Base-by-base conservation (phyloP, 2,329 filamentous ascomycete species). In the Plenodomus lindquistii region DNA sequence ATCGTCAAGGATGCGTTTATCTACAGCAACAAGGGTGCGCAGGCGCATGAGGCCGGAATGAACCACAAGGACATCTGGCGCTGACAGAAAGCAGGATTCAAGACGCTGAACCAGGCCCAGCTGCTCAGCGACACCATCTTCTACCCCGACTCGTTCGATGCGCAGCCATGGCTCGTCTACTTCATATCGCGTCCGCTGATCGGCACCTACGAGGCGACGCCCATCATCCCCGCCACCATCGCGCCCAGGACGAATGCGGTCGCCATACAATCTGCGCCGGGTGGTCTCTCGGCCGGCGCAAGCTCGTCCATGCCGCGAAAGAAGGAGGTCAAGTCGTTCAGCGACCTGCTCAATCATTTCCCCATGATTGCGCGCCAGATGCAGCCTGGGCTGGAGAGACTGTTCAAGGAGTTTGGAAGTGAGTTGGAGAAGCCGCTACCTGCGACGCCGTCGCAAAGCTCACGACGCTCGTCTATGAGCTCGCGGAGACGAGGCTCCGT, bases 341-440 rank as follows among this genome's bases (percentile, higher is more conserved):
- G 88, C 52, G 94, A 97, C 57, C 80, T 99, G 13, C 80, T 99
- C 36, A 89, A 89, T 59, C 85, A 91, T 61, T 99, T 97, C 59
- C 94, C 94, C 1, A 89, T 96, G 83, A 97, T 99, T 62, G 91
- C 92, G 19, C 84, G 90, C 50, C 94, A 99, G 72, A 96, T 99
- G 91, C 91, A 97, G 62, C 84, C 87, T 2, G 94, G 94, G 0
- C 75, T 99, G 27, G 93, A 99, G 65, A 87, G 86, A 63, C 76
- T 97, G 20, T 96, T 97, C 66, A 85, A 87, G 52, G 92, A 97
- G 61, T 97, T 99, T 69, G 87, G 85, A 5, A 84, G 84, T 37
- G 88, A 93, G 45, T 87, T 97, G 58, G 89, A 95, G 57, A 91
- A 89, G 64, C 91, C 91, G 5, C 73, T 96, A 5, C 91, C 91